Conservation (phyloP, 2,329 filamentous ascomycete genomes). For the Cryphonectria carpinicola region DNA sequence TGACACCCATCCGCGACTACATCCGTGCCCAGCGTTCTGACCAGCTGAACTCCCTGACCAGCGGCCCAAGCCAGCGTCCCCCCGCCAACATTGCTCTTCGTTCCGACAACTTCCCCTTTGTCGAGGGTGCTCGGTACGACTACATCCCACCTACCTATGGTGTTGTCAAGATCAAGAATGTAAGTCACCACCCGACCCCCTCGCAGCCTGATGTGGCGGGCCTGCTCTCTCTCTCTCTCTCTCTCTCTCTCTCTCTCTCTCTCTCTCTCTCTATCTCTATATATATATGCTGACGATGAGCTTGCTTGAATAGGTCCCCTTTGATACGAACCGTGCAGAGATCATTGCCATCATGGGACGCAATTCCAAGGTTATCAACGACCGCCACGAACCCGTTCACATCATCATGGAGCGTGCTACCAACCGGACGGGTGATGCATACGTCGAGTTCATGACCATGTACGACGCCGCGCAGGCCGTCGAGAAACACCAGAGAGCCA, state of each 20-base stretch:
- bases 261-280: no score
- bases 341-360: conserved; percentile 63
- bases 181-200: conserved; percentile 38
- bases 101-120: conserved; percentile 50
- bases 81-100: conserved; percentile 41
- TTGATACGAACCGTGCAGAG: conserved; percentile 55
- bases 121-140: conserved; percentile 42
- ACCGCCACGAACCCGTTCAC: conserved; percentile 60
- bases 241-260: no score
- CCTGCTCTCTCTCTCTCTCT: no score
- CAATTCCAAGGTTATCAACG: conserved; percentile 58
- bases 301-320: conserved; percentile 54
- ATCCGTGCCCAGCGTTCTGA: conserved; percentile 40
- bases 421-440: conserved; percentile 65
- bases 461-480: conserved; percentile 59
- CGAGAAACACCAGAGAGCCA: conserved; percentile 48
- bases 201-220: no score
- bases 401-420: conserved; percentile 68
- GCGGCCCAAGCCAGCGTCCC: conserved; percentile 41
- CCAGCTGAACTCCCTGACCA: conserved; percentile 44
- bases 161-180: conserved; percentile 56
- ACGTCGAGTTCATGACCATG: conserved; percentile 59
- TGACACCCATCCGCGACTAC: conserved; percentile 28
- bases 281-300: neutral
- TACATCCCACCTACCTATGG: conserved; percentile 40